These are phyloP conservation scores for Apiosordaria backusii DNA, from an alignment of 495 filamentous ascomycete species.

Conservation along the genomic window DNA sequence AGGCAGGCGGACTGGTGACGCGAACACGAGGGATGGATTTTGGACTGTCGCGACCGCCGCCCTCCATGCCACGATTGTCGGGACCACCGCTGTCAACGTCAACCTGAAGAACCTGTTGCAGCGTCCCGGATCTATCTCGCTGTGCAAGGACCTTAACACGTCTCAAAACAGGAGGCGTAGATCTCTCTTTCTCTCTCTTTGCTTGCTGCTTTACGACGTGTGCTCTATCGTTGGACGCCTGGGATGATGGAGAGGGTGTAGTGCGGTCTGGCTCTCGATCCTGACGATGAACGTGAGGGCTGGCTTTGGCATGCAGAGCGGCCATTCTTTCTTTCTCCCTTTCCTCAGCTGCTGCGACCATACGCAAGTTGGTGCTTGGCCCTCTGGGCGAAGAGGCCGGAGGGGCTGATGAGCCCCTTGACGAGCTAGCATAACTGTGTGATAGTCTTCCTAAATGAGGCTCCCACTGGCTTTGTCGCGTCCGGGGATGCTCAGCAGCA, in stretches of 20 bases:
- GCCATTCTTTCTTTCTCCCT: not conserved
- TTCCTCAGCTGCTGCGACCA: not conserved
- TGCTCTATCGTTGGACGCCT: not conserved
- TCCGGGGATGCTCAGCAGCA: not conserved
- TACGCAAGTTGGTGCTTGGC: not conserved
- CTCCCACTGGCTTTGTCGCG: not conserved
- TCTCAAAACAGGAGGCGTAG: constrained; percentile 9
- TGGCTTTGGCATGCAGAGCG: not conserved
- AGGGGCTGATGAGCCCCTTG: not conserved
- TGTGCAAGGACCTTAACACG: constrained; percentile 15
- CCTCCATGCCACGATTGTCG: constrained; percentile 17
- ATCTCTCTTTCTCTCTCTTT: not conserved
- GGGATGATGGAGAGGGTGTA: not conserved
- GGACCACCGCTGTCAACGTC: constrained; percentile 10
- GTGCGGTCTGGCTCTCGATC: not conserved
- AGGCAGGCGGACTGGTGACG: constrained; percentile 36
- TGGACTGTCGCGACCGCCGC: not conserved
- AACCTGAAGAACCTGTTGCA: constrained; percentile 11
- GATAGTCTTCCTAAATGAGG: not conserved
- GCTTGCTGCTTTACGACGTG: not conserved
- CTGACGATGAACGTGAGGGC: not conserved
- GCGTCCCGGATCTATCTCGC: constrained; percentile 6
- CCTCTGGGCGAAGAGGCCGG: not conserved
- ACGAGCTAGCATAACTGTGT: constrained; percentile 1
- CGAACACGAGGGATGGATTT: constrained; percentile 8